These are phyloP conservation scores for Sporodiniella umbellata DNA, from an alignment of 371 early-diverging fungal species.

Conservation along the genomic window DNA sequence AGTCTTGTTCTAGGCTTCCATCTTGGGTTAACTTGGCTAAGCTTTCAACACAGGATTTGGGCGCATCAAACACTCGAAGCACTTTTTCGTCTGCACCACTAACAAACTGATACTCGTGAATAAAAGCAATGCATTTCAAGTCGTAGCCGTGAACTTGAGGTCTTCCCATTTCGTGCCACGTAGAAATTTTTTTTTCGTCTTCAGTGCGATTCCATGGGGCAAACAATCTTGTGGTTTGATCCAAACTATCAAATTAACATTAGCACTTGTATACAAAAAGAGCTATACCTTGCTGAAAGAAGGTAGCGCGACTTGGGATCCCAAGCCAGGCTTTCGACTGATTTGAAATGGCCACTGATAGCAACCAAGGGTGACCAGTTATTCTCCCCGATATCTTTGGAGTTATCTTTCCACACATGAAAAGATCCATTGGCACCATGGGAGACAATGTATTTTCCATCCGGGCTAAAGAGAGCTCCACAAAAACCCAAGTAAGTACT, in stretches of 20 bases:
- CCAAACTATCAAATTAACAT: constrained; percentile 53
- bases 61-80: constrained; percentile 88
- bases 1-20: constrained; percentile 31
- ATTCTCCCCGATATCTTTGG: constrained; percentile 37
- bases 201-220: constrained; percentile 65
- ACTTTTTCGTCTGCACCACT: constrained; percentile 95
- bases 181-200: constrained; percentile 21
- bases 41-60: constrained; percentile 72
- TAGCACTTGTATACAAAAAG: neutral
- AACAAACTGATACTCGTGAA: constrained; percentile 73
- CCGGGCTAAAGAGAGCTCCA: constrained; percentile 72
- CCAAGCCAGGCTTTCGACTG: constrained; percentile 82
- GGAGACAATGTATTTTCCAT: constrained; percentile 67
- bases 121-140: constrained; percentile 80
- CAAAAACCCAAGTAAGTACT: constrained; percentile 75
- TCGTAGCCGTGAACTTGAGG: constrained; percentile 98
- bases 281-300: constrained; percentile 59
- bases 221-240: constrained; percentile 88
- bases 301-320: constrained; percentile 75
- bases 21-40: constrained; percentile 55
- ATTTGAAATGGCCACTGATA: constrained; percentile 75
- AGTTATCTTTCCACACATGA: constrained; percentile 75
- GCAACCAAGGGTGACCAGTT: constrained; percentile 71
- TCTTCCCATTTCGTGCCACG: constrained; percentile 94
- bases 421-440: constrained; percentile 89